Evolutionary conservation across 2,329 filamentous ascomycete genomes (phyloP).

Genomic region (Ophiostoma piceae): DNA sequence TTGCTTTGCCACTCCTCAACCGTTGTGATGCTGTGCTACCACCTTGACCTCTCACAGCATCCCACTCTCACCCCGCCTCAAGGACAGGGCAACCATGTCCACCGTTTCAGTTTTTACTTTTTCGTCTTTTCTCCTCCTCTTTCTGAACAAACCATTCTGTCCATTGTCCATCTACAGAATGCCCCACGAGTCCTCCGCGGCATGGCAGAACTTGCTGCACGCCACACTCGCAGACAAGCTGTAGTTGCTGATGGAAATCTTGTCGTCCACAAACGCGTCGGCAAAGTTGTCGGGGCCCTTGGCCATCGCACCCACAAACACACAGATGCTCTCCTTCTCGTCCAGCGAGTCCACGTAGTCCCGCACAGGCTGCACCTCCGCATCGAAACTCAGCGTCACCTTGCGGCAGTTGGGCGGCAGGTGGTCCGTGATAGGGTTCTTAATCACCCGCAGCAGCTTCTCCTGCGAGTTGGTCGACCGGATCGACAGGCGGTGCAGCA

Average conservation of each 20-base stretch:
- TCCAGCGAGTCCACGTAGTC: conserved; percentile 80
- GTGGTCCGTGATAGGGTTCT: conserved; percentile 96
- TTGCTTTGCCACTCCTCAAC: background rate
- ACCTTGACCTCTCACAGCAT: background rate
- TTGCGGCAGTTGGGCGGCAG: conserved; percentile 96
- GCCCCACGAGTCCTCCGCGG: conserved; percentile 92
- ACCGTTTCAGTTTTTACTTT: background rate
- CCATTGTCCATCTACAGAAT: conserved; percentile 59
- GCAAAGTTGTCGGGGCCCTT: conserved; percentile 95
- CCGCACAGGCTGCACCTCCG: conserved; percentile 75
- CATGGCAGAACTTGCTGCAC: conserved; percentile 99
- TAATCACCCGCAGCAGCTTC: conserved; percentile 94
- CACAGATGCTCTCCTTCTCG: conserved; percentile 86
- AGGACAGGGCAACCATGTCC: background rate
- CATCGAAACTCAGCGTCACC: conserved; percentile 92
- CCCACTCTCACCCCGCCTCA: background rate
- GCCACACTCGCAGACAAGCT: conserved; percentile 95
- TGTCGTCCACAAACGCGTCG: conserved; percentile 89
- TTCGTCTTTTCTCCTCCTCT: background rate
- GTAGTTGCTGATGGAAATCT: conserved; percentile 97
- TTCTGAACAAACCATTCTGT: background rate
- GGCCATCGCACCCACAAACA: conserved; percentile 97
- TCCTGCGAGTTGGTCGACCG: conserved; percentile 95
- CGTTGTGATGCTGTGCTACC: background rate
- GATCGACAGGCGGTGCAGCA: conserved; percentile 91